phyloP scores from a whole-genome alignment of 441 rosid species.

The Gossypium armourianum region DNA sequence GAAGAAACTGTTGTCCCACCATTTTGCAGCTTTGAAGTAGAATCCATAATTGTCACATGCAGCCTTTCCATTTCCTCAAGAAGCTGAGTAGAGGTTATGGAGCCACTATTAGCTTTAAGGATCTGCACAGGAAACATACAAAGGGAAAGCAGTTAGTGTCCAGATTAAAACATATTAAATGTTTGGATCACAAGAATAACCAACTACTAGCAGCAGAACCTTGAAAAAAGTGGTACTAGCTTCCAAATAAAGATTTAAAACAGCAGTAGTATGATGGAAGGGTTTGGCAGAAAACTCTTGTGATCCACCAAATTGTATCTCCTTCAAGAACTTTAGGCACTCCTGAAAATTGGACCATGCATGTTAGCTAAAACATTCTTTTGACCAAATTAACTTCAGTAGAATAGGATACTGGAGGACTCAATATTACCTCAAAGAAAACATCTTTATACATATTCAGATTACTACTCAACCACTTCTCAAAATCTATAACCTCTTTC shows the following conservation, averaged over 20 bases:
- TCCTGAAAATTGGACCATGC: slow-evolving; percentile 40
- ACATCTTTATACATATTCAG: slow-evolving; percentile 48
- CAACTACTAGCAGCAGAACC: slow-evolving; percentile 33
- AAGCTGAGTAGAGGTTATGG: slow-evolving; percentile 42
- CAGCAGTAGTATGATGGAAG: slow-evolving; percentile 51
- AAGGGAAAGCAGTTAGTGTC: background rate
- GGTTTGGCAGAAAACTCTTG: slow-evolving; percentile 56
- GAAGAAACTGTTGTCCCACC: slow-evolving; percentile 59
- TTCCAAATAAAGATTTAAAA: slow-evolving; percentile 53
- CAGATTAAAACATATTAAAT: background rate
- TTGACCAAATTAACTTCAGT: slow-evolving; percentile 10
- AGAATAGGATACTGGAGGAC: background rate
- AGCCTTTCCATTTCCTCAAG: slow-evolving; percentile 66
- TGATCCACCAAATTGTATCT: slow-evolving; percentile 55
- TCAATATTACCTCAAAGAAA: slow-evolving; percentile 61
- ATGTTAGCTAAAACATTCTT: slow-evolving; percentile 16
- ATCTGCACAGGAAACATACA: slow-evolving; percentile 33
- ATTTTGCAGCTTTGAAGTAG: slow-evolving; percentile 59
- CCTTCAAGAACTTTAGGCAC: slow-evolving; percentile 74
- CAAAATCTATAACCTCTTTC: slow-evolving; percentile 68
- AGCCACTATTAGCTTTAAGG: slow-evolving; percentile 52
- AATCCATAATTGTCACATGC: slow-evolving; percentile 39
- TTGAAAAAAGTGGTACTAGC: slow-evolving; percentile 49
- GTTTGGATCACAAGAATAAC: slow-evolving; percentile 1
- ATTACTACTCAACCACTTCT: slow-evolving; percentile 66